Conservation (phyloP, 108 stramenopile genomes). For the Cyclotella sp. region DNA sequence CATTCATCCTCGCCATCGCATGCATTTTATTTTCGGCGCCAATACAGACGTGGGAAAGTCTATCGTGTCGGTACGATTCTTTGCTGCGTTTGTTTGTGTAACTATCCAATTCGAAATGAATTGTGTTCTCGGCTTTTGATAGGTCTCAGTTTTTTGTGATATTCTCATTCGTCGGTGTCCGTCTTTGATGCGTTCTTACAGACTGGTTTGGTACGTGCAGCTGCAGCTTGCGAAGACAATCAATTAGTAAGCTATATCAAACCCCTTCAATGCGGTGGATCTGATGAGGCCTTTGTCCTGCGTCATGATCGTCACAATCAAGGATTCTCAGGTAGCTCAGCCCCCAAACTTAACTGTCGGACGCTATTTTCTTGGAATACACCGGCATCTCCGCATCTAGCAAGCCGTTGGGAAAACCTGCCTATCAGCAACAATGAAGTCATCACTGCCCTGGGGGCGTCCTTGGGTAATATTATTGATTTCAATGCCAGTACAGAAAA, state of each 20-base stretch:
- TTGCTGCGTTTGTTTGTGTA: not conserved
- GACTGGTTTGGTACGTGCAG: slow-evolving; percentile 79
- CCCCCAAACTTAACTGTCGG: slow-evolving; percentile 24
- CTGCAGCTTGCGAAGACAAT: slow-evolving; percentile 12
- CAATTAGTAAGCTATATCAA: slow-evolving; percentile 83
- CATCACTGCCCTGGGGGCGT: slow-evolving; percentile 51
- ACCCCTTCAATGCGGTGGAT: slow-evolving; percentile 93
- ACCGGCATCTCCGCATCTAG: slow-evolving; percentile 91
- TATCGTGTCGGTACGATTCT: slow-evolving; percentile 59
- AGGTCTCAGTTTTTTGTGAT: no score
- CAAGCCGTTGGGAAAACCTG: slow-evolving; percentile 72
- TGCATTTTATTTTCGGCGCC: slow-evolving; percentile 92
- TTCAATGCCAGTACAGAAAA: not conserved
- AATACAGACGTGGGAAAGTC: slow-evolving; percentile 99
- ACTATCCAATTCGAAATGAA: not conserved
- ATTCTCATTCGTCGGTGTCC: no score
- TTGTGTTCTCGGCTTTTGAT: no score
- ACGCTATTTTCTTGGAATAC: slow-evolving; percentile 91
- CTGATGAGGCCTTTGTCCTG: slow-evolving; percentile 73
- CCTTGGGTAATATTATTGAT: slow-evolving; percentile 28
- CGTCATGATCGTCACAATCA: slow-evolving; percentile 33
- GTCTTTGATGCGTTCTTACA: not conserved
- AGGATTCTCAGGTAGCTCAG: not conserved
- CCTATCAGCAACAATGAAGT: slow-evolving; percentile 81
- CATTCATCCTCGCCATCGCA: slow-evolving; percentile 42